These are phyloP conservation scores for Oryza punctata DNA, from an alignment of 176 grass and related monocot genomes.

Conservation along the genomic window DNA sequence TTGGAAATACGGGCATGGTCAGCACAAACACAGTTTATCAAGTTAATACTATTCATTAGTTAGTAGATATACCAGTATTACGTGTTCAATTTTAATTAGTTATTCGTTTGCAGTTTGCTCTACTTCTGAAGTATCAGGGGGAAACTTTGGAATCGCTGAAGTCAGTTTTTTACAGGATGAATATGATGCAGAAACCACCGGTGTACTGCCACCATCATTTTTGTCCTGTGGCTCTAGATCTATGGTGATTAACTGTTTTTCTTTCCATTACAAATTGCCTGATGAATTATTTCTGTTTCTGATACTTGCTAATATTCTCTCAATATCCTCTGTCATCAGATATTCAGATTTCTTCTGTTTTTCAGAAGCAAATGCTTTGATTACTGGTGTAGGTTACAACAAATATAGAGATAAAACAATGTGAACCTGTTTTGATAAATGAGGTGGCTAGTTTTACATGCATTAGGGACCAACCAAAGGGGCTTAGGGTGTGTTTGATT, in stretches of 20 bases:
- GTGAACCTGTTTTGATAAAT: neutral
- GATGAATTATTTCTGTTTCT: conserved; percentile 7
- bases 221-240: conserved; percentile 51
- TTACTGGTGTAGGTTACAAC: neutral
- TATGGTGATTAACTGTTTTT: conserved; percentile 50
- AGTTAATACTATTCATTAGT: neutral
- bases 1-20: neutral
- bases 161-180: conserved; percentile 45
- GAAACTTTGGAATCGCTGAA: conserved; percentile 45
- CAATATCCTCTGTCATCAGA: neutral
- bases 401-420: neutral
- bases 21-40: conserved; percentile 9
- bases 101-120: conserved; percentile 41
- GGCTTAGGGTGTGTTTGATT: no score
- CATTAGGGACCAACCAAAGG: neutral
- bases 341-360: conserved; percentile 18
- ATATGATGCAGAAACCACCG: conserved; percentile 30
- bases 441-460: neutral
- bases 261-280: conserved; percentile 5
- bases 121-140: conserved; percentile 29
- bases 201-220: conserved; percentile 51
- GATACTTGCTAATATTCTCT: neutral
- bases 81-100: conserved; percentile 4
- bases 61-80: neutral
- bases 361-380: neutral